Evolutionary conservation across 2,329 filamentous ascomycete genomes (phyloP), one percentile per base, ranked within the genome.

Genomic region (Aspergillus fumigatiaffinis): DNA sequence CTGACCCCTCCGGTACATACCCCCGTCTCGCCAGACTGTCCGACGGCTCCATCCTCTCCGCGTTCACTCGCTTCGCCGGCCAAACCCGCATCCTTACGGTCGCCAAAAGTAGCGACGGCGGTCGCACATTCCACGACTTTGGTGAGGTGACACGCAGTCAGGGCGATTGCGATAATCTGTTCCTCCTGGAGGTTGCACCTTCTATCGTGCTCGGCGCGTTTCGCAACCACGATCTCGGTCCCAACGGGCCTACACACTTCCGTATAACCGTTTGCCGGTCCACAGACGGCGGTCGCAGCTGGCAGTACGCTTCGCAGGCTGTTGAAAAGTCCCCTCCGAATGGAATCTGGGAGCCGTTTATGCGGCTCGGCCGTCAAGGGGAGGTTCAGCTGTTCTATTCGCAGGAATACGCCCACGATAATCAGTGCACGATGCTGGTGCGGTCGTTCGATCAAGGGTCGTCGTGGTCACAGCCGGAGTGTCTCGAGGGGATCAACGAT

Each of bases 291-390:
- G 79, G 79, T 1, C 68, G 67, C 1, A 71, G 63, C 3, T 82
- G 79, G 79, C 58, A 58, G 3, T 81, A 72, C 61, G 69, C 76
- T 2, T 73, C 77, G 23, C 78, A 81, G 62, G 79, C 78, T 3
- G 69, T 68, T 0, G 74, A 80, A 68, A 79, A 76, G 49, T 46
- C 60, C 1, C 66, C 74, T 0, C 67, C 69, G 0, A 55, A 71
- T 9, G 79, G 79, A 0, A 66, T 81, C 20, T 81, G 79, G 80
- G 80, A 82, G 63, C 80, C 80, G 0, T 82, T 81, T 57, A 78
- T 82, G 73, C 71, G 78, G 1, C 57, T 76, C 14, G 72, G 73
- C 14, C 61, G 63, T 10, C 57, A 59, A 1, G 71, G 73, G 50
- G 75, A 77, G 57, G 67, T 80, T 1, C 77, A 80, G 59, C 65